Evolutionary conservation across 192 early-diverging fungal genomes (phyloP).

Genomic region (Podila verticillata): DNA sequence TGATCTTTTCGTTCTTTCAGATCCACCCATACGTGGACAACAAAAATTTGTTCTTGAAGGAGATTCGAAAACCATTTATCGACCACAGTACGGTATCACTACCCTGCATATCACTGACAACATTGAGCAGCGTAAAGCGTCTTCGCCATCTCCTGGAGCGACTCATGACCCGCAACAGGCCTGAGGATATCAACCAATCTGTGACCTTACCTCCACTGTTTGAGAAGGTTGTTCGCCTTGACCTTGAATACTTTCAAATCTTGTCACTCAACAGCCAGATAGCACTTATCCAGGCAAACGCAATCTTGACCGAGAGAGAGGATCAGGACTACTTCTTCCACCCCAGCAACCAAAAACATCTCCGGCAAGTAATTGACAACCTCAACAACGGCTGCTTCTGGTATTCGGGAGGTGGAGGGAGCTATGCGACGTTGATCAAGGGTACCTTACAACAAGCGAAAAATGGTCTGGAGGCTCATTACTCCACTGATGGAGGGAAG

Average conservation of each 20-base stretch:
- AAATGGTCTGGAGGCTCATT: slow-evolving; percentile 29
- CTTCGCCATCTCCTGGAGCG: slow-evolving; percentile 69
- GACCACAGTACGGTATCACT: slow-evolving; percentile 25
- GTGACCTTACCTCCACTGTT: slow-evolving; percentile 72
- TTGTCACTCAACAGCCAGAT: slow-evolving; percentile 68
- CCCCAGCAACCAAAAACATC: slow-evolving; percentile 61
- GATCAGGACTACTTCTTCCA: slow-evolving; percentile 84
- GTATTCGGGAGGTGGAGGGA: slow-evolving; percentile 56
- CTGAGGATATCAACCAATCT: slow-evolving; percentile 63
- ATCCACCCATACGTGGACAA: slow-evolving; percentile 69
- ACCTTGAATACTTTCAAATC: slow-evolving; percentile 59
- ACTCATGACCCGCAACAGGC: slow-evolving; percentile 78
- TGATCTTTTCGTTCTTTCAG: slow-evolving; percentile 68
- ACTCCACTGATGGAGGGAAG: slow-evolving; percentile 5
- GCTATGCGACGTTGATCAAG: neutral
- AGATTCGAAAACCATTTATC: slow-evolving; percentile 66
- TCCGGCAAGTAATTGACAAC: slow-evolving; percentile 70
- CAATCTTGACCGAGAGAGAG: slow-evolving; percentile 69
- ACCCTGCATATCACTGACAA: slow-evolving; percentile 24
- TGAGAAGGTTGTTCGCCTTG: slow-evolving; percentile 55
- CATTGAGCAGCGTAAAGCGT: slow-evolving; percentile 53
- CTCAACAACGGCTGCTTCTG: slow-evolving; percentile 73
- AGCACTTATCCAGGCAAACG: slow-evolving; percentile 76
- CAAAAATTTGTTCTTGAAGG: slow-evolving; percentile 55
- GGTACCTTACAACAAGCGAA: slow-evolving; percentile 10